Evolutionary conservation across 306 rosid genomes (phyloP), one percentile per base, ranked within the genome.

Genomic region (Fagus crenata): DNA sequence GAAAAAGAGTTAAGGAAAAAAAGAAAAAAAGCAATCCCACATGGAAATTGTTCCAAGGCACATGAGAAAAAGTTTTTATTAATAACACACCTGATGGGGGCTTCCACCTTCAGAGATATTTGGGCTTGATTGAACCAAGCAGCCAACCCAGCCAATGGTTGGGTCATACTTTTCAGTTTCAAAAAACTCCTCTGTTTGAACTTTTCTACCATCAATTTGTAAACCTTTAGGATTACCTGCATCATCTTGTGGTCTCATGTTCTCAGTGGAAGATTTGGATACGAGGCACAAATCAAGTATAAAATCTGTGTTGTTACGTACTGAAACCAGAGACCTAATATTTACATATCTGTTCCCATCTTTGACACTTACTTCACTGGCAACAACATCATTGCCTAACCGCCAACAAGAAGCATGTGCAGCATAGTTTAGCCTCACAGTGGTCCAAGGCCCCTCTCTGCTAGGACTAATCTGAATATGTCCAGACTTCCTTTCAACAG

Each of bases 341-440:
- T 81, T 89, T 76, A 95, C 97, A 78, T 88, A 90, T 90, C 93
- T 88, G 73, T 89, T 90, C 33, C 99, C 97, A 82, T 92, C 97
- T 74, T 85, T 81, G 79, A 95, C 90, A 71, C 88, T 87, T 36
- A 92, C 96, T 92, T 95, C 97, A 80, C 99, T 95, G 55, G 99
- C 99, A 81, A 95, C 93, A 68, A 95, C 97, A 72, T 80, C 90
- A 85, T 88, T 87, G 76, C 97, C 97, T 67, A 95, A 77, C 83
- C 99, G 83, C 99, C 99, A 95, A 86, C 99, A 95, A 81, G 99
- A 97, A 86, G 99, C 91, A 35, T 92, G 89, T 53, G 99, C 76
- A 78, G 99, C 96, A 82, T 95, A 95, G 86, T 95, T 95, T 69
- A 95, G 87, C 86, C 99, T 88, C 78, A 95, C 99, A 32, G 96